Evolutionary conservation across 2,329 filamentous ascomycete species (phyloP).

Genomic region (Sclerotiophoma versabilis): DNA sequence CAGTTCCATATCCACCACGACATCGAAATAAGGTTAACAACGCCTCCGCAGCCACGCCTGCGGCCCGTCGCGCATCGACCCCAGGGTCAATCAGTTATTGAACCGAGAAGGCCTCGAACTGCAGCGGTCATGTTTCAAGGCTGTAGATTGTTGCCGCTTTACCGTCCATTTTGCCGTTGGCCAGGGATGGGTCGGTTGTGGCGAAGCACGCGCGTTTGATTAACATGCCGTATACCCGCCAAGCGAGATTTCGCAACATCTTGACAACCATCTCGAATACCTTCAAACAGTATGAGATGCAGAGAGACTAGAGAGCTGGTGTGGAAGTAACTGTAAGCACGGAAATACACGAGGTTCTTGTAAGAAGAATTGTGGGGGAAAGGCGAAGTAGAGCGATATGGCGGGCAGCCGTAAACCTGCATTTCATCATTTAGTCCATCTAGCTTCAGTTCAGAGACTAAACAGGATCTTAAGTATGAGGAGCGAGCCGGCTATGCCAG

Average conservation of each 20-base stretch:
- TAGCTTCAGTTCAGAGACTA: too few species aligned
- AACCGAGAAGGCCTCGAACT: not conserved
- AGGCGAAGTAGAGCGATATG: too few species aligned
- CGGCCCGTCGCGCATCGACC: not conserved
- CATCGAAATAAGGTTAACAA: not conserved
- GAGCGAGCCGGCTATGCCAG: too few species aligned
- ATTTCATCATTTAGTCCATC: too few species aligned
- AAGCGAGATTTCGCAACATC: not conserved
- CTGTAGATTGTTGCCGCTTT: not conserved
- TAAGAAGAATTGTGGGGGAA: too few species aligned
- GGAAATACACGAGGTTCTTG: too few species aligned
- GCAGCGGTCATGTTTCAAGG: not conserved
- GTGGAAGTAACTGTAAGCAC: too few species aligned
- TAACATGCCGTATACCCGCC: not conserved
- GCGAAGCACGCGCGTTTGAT: slow-evolving; percentile 11
- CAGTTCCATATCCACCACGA: not conserved
- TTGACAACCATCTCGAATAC: not conserved
- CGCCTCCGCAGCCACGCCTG: not conserved
- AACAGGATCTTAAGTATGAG: too few species aligned
- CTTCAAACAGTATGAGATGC: not conserved
- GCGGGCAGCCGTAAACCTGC: too few species aligned
- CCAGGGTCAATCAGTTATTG: not conserved
- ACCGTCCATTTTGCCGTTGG: not conserved
- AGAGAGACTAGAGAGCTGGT: too few species aligned
- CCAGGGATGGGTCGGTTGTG: not conserved